Base-by-base conservation (phyloP, 495 filamentous ascomycete species). In the Talaromyces stipitatus region DNA sequence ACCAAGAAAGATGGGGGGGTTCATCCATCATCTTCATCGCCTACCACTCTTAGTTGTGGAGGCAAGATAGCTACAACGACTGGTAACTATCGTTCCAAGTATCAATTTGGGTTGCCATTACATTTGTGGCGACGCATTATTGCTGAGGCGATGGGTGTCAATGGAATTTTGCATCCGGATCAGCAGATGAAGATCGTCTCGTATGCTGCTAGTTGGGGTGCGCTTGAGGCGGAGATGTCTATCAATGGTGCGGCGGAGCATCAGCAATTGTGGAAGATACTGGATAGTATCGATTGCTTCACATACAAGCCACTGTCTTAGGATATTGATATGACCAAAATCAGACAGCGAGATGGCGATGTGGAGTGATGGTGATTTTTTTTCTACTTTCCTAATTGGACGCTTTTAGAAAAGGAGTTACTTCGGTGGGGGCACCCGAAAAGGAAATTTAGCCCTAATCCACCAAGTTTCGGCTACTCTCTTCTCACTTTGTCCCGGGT, bases 91-190 rank as follows among this genome's bases (percentile, higher is more conserved):
- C 63, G n/a, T 54, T 58, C 22, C 33, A 16, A 47, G 26, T 59
- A 57, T 43, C 56, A 43, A 28, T 64, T 56, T 32, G 66, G 65
- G 2, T 56, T 77, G 22, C 56, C 72, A 2, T 54, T 66, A 18
- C 56, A 69, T 11, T 9, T 69, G 10, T 75, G 70, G 71, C 60
- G 62, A 10, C 51, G 61, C 14, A 73, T 77, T 41, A 64, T 77
- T 27, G 66, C 63, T 4, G 48, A 64, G n/a, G 64, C 64, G 2
- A 58, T 66, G 14, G 64, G 60, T 11, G 71, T 67, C 1, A 58
- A 74, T 5, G 63, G 63, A 9, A 60, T 75, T 36, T 55, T 77
- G 36, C 68, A 69, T 56, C 47, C 36, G 6, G 58, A 61, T 3
- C 73, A 77, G 56, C 72, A 75, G 58, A 41, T 18, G 1, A 58